These are phyloP conservation scores for Huntiella abstrusa DNA, from an alignment of 2,329 filamentous ascomycete species.

Conservation along the genomic window DNA sequence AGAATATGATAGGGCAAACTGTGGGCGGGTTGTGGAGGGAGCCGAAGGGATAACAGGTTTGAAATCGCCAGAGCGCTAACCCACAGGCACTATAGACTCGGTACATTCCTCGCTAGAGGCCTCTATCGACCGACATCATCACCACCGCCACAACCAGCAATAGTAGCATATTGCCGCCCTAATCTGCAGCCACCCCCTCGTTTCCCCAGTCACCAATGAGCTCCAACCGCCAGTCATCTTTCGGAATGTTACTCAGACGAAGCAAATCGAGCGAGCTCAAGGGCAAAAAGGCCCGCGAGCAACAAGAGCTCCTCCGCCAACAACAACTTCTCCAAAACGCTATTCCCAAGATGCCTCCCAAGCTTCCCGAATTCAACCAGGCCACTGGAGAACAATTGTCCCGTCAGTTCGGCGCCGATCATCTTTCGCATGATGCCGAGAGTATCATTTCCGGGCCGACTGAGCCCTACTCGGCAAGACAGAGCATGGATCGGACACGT, in stretches of 20 bases:
- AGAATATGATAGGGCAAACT: no score
- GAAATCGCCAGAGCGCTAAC: no score
- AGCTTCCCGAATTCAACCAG: constrained; percentile 33
- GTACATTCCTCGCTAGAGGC: no score
- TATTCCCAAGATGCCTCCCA: constrained; percentile 28
- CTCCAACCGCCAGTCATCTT: constrained; percentile 21
- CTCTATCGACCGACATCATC: no score
- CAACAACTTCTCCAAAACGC: constrained; percentile 28
- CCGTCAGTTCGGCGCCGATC: constrained; percentile 30
- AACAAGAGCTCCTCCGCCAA: constrained; percentile 31
- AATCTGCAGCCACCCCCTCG: no score
- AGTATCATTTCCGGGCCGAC: constrained; percentile 35
- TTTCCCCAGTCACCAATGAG: constrained; percentile 16
- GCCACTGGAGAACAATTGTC: constrained; percentile 27
- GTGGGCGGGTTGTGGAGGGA: no score
- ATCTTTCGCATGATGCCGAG: constrained; percentile 39
- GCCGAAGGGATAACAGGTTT: no score
- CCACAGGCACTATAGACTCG: no score
- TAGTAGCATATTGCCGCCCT: no score
- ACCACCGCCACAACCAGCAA: no score
- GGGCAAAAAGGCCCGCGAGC: constrained; percentile 41
- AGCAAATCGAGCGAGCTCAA: constrained; percentile 49
- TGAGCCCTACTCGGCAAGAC: constrained; percentile 23
- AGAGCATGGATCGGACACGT: constrained; percentile 34
- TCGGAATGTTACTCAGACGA: constrained; percentile 45